Base-by-base conservation (phyloP, 1,284 basidiomycete genomes). In the Apiotrichum laibachii region DNA sequence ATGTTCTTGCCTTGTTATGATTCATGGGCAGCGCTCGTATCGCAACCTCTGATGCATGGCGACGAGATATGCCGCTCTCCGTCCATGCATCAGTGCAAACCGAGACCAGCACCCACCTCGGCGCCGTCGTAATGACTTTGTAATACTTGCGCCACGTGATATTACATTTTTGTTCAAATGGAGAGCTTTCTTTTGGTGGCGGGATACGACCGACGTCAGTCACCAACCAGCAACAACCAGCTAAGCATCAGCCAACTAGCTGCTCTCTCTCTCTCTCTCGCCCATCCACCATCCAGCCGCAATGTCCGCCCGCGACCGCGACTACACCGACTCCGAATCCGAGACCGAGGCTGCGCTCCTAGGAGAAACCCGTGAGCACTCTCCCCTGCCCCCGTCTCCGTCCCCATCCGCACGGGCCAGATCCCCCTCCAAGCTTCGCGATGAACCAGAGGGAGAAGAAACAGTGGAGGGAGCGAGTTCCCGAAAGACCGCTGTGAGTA, bases 261-360 rank as follows among this genome's bases (percentile, higher is more conserved):
- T 12, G 8, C 26, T 31, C 26, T 31, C 37, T 26, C 33, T 15
- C 21, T 31, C 43, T 15, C 12, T 19, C 44, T 8, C 22, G 10
- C n/a, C 34, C 47, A 37, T 39, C 22, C 53, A 22, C 22, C 42
- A 40, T 15, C 47, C 59, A 49, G 39, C 33, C 56, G 50, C 50
- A 39, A 61, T 57, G 57, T 59, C 64, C n/a, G 34, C 62, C 10
- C 62, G 57, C 35, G 65, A 67, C 52, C 64, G 57, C 42, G 65
- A 67, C 52, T 67, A 67, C 52, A 71, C 72, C n/a, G 69, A 71
- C 50, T 66, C 65, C 19, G 69, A 71, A 53, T 54, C 52, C 6
- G 67, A 64, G 13, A 48, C 44, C 40, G 63, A 61, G 13, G 26
- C 33, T 22, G 57, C 55, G 19, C 50, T 50, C 31, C 39, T 55